Evolutionary conservation across 2,329 filamentous ascomycete species (phyloP).

Genomic region (Plenodomus tracheiphilus): DNA sequence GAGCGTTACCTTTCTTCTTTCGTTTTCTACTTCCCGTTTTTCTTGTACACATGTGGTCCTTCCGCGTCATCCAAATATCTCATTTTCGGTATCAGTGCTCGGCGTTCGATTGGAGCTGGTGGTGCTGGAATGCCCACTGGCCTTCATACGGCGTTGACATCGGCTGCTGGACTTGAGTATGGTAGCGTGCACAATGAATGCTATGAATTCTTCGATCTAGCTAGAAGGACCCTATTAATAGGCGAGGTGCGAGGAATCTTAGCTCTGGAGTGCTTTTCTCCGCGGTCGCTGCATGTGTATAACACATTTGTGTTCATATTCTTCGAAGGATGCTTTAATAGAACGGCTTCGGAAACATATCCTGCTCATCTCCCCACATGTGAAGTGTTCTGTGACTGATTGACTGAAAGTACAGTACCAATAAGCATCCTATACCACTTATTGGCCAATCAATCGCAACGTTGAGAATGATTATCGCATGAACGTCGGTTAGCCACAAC

Average conservation of each 20-base stretch:
- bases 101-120: slow-evolving; percentile 4
- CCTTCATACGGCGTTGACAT: slow-evolving; percentile 8
- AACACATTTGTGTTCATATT: neutral
- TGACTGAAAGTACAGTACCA: slow-evolving; percentile 21
- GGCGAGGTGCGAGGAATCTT: neutral
- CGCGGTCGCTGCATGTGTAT: neutral
- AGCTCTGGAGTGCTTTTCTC: neutral
- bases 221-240: neutral
- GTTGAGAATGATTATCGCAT: slow-evolving; percentile 3
- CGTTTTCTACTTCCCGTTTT: neutral
- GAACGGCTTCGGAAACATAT: neutral
- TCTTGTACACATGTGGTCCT: slow-evolving; percentile 8
- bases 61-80: slow-evolving; percentile 7
- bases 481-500: slow-evolving; percentile 8
- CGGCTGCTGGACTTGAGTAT: slow-evolving; percentile 1
- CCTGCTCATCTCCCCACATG: neutral
- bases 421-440: slow-evolving; percentile 7
- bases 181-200: neutral
- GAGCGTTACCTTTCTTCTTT: neutral
- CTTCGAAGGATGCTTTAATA: neutral
- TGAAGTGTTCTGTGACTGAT: neutral
- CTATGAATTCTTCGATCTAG: slow-evolving; percentile 4
- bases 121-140: slow-evolving; percentile 31
- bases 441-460: neutral
- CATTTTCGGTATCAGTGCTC: slow-evolving; percentile 8